phyloP scores from a whole-genome alignment of 1,284 basidiomycete genomes.

The Ustilago xerochloae region DNA sequence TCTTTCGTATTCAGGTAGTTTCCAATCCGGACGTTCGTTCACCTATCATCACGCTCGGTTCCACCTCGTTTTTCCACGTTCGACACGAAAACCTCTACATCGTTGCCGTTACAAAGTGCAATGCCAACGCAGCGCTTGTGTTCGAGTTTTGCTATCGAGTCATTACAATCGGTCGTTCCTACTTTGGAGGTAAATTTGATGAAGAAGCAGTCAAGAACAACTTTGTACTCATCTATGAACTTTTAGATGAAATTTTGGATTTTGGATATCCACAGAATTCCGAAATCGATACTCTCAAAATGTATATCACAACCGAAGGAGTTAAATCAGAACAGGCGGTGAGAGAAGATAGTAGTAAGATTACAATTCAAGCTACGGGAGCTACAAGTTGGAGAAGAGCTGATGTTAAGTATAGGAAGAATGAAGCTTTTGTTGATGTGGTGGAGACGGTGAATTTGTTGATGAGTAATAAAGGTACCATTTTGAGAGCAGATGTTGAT shows the following conservation, averaged over 20 bases:
- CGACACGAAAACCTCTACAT: slow-evolving; percentile 93
- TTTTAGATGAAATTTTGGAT: slow-evolving; percentile 81
- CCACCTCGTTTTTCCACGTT: slow-evolving; percentile 97
- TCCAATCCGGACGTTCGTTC: slow-evolving; percentile 95
- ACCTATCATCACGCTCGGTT: slow-evolving; percentile 96
- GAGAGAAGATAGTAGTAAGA: slow-evolving; percentile 90
- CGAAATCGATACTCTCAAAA: slow-evolving; percentile 95
- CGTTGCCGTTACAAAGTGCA: slow-evolving; percentile 95
- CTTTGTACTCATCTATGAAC: slow-evolving; percentile 73
- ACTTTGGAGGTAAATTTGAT: slow-evolving; percentile 97
- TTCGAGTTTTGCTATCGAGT: slow-evolving; percentile 98
- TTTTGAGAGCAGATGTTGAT: slow-evolving; percentile 95
- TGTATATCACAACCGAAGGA: slow-evolving; percentile 97
- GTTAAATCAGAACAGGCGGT: slow-evolving; percentile 84
- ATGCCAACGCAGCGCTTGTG: slow-evolving; percentile 95
- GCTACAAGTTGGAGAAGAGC: slow-evolving; percentile 91
- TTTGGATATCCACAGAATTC: slow-evolving; percentile 99
- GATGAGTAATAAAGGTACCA: slow-evolving; percentile 94
- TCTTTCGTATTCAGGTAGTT: slow-evolving; percentile 82
- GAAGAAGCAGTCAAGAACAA: slow-evolving; percentile 98
- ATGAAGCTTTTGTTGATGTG: slow-evolving; percentile 97
- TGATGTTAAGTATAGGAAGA: slow-evolving; percentile 97
- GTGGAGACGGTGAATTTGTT: slow-evolving; percentile 95
- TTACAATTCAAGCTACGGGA: slow-evolving; percentile 94
- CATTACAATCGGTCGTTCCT: slow-evolving; percentile 89